These are phyloP conservation scores for Epichloe gansuensis DNA, from an alignment of 2,329 filamentous ascomycete genomes.

Conservation along the genomic window DNA sequence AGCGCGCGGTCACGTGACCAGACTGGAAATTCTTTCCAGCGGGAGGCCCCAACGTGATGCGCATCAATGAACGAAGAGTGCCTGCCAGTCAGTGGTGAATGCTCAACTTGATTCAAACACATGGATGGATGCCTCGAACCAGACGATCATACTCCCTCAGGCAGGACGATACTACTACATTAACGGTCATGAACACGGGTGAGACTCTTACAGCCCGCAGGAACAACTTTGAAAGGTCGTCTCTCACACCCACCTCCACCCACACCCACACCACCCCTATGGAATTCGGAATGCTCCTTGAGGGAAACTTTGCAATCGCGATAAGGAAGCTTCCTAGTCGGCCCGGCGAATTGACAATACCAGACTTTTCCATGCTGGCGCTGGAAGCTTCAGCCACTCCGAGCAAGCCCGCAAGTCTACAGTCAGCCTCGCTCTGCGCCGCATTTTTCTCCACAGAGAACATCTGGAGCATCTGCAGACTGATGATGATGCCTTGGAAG, in stretches of 20 bases:
- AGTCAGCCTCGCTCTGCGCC: neutral
- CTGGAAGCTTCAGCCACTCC: neutral
- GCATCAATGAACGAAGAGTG: neutral
- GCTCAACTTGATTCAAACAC: no score
- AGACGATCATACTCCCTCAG: no score
- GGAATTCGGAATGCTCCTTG: neutral
- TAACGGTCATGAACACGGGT: no score
- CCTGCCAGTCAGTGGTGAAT: neutral
- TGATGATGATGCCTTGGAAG: neutral
- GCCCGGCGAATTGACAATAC: neutral
- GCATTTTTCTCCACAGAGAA: neutral
- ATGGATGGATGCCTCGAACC: no score
- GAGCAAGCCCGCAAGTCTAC: neutral
- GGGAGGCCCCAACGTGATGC: neutral
- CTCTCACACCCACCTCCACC: no score
- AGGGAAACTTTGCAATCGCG: neutral
- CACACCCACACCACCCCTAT: neutral
- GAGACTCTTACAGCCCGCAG: no score
- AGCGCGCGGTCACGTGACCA: conserved; percentile 1
- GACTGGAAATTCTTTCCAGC: neutral
- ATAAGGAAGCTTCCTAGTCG: neutral
- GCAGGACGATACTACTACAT: no score
- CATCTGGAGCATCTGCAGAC: neutral
- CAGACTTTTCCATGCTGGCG: neutral
- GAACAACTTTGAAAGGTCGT: no score